Conservation (phyloP, 129 eudicot genomes). For the Rutidosis leptorrhynchoides region DNA sequence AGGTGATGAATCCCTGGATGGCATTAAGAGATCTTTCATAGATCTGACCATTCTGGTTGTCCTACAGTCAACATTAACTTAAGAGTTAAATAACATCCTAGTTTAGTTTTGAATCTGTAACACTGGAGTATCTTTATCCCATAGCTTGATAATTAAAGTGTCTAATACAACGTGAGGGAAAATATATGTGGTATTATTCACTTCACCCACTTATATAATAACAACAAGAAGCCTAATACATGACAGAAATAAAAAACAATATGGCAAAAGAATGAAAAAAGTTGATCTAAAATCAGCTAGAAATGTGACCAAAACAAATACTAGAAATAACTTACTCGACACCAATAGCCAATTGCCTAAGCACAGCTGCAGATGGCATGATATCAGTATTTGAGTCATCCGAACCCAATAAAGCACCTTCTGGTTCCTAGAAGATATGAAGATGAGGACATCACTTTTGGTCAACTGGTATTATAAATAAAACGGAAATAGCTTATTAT, state of each 20-base stretch:
- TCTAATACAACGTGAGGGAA: background rate
- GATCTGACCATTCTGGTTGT: slow-evolving; percentile 58
- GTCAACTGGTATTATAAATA: background rate
- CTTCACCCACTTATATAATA: background rate
- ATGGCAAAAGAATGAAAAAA: background rate
- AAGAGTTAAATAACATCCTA: background rate
- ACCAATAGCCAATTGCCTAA: slow-evolving; percentile 75
- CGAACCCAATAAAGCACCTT: slow-evolving; percentile 33
- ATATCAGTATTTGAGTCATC: slow-evolving; percentile 42
- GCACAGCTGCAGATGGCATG: slow-evolving; percentile 59
- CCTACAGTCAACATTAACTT: slow-evolving; percentile 32
- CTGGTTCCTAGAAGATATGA: slow-evolving; percentile 50
- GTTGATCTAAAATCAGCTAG: background rate
- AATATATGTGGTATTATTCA: slow-evolving; percentile 4
- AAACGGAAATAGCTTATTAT: background rate
- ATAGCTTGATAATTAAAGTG: background rate
- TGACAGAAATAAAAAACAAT: background rate
- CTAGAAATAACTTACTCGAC: slow-evolving; percentile 63
- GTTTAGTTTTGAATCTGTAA: background rate
- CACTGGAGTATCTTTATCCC: background rate
- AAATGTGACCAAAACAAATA: slow-evolving; percentile 9
- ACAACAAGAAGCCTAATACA: background rate
- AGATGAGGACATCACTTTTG: slow-evolving; percentile 18
- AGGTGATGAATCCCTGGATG: slow-evolving; percentile 85
- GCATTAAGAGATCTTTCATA: slow-evolving; percentile 60